A percentile compares a stretch with the other conserved stretches of the same genome.
These are phyloP conservation scores for Starmerella potacharoeniae DNA, from an alignment of 805 yeast genomes.

Conservation along the genomic window DNA sequence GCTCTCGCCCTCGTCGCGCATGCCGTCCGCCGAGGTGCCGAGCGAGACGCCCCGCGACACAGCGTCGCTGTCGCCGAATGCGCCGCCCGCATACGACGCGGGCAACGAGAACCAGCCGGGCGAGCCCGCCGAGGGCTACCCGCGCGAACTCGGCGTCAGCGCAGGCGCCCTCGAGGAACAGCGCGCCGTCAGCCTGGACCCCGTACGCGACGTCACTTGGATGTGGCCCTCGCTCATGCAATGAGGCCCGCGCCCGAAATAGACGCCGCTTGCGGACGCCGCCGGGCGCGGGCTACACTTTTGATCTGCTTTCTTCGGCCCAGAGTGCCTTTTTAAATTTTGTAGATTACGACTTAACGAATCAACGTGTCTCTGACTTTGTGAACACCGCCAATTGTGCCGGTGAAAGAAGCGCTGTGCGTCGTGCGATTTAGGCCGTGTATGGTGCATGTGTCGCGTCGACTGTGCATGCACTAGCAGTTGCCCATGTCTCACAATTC, in stretches of 20 bases:
- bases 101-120: not conserved
- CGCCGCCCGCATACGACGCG: not conserved
- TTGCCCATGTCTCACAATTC: too few relatives aligned
- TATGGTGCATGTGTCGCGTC: too few relatives aligned
- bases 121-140: not conserved
- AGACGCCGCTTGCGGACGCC: too few relatives aligned
- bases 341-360: constrained; percentile 1
- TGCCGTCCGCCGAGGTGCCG: not conserved
- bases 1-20: not conserved
- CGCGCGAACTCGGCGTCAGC: not conserved
- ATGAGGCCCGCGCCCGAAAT: not conserved
- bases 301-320: not conserved
- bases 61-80: not conserved
- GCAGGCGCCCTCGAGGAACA: not conserved
- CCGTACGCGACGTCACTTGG: constrained; percentile 1
- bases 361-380: not conserved
- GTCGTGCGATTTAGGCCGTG: too few relatives aligned
- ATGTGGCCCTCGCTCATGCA: constrained; percentile 2
- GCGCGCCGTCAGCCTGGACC: not conserved
- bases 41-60: not conserved
- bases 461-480: too few relatives aligned
- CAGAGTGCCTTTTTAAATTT: not conserved
- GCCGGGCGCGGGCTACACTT: not conserved
- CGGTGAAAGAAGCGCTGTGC: too few relatives aligned
- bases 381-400: too few relatives aligned